A percentile compares a stretch with the other conserved stretches of the same genome.
Conservation (phyloP, 257 asterid genomes). For the Primulina huaijiensis region DNA sequence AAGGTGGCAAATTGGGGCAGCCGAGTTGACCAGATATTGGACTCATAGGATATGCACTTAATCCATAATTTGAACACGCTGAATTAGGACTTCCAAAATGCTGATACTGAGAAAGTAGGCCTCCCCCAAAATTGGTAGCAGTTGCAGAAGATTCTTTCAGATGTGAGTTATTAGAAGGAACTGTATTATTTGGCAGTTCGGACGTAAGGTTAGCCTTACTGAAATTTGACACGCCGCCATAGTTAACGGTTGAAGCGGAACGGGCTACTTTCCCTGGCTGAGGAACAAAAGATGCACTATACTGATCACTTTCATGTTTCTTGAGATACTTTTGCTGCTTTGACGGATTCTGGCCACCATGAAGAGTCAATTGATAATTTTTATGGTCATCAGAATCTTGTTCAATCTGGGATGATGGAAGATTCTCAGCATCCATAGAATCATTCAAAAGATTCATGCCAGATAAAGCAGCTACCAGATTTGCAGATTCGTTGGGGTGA, state of each 20-base stretch:
- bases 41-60: conserved; percentile 66
- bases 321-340: conserved; percentile 53
- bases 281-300: conserved; percentile 33
- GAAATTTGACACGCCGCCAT: conserved; percentile 39
- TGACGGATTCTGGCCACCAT: conserved; percentile 51
- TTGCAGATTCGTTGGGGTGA: conserved; percentile 53
- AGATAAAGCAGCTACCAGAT: conserved; percentile 78
- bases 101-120: conserved; percentile 57
- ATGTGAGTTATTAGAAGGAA: conserved; percentile 47
- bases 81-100: conserved; percentile 78
- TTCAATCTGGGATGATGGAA: conserved; percentile 40
- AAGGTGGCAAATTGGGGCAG: conserved; percentile 69
- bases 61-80: conserved; percentile 50
- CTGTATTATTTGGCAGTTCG: conserved; percentile 48
- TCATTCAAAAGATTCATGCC: conserved; percentile 79
- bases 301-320: conserved; percentile 41
- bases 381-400: conserved; percentile 44
- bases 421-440: conserved; percentile 40
- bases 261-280: conserved; percentile 29
- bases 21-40: conserved; percentile 70
- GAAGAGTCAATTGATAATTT: conserved; percentile 51
- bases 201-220: conserved; percentile 37
- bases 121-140: conserved; percentile 45
- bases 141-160: conserved; percentile 56
- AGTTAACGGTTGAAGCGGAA: conserved; percentile 39